Conservation (phyloP, 352 stramenopile genomes). For the Saprolegnia parasitica region DNA sequence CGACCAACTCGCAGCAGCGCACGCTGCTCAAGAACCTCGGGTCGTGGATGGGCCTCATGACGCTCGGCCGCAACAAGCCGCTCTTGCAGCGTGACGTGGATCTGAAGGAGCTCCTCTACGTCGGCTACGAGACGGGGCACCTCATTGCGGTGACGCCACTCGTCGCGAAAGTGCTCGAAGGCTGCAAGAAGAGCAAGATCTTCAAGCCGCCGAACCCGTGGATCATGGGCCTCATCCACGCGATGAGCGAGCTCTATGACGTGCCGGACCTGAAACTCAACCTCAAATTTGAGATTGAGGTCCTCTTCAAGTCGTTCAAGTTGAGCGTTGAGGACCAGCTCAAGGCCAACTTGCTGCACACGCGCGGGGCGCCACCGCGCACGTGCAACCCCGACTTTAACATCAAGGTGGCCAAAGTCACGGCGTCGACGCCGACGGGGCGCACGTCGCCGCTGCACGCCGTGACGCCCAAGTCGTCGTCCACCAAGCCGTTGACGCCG, state of each 20-base stretch:
- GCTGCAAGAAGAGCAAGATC: slow-evolving; percentile 95
- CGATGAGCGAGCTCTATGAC: slow-evolving; percentile 97
- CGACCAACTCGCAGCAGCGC: slow-evolving; percentile 96
- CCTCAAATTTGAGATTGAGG: slow-evolving; percentile 99
- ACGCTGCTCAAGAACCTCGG: slow-evolving; percentile 98
- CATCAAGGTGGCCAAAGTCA: slow-evolving; percentile 80
- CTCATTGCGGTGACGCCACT: slow-evolving; percentile 98
- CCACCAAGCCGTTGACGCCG: slow-evolving; percentile 39
- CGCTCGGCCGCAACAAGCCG: slow-evolving; percentile 95
- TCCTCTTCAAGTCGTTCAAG: slow-evolving; percentile 98
- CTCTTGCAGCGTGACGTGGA: slow-evolving; percentile 97
- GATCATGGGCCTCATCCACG: slow-evolving; percentile 98
- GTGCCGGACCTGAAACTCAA: slow-evolving; percentile 99
- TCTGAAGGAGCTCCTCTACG: slow-evolving; percentile 97
- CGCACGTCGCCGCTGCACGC: slow-evolving; percentile 59
- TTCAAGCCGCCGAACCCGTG: slow-evolving; percentile 99
- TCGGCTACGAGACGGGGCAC: slow-evolving; percentile 93
- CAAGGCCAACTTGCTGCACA: slow-evolving; percentile 88
- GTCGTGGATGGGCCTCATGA: slow-evolving; percentile 98
- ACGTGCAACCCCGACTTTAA: slow-evolving; percentile 99
- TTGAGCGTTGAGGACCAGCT: slow-evolving; percentile 96
- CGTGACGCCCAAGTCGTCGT: slow-evolving; percentile 39
- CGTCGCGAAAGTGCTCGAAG: slow-evolving; percentile 98
- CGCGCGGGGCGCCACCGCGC: slow-evolving; percentile 86
- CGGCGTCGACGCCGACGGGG: slow-evolving; percentile 28